Evolutionary conservation across 1,284 basidiomycete genomes (phyloP).

Genomic region (Leccinum huronense): DNA sequence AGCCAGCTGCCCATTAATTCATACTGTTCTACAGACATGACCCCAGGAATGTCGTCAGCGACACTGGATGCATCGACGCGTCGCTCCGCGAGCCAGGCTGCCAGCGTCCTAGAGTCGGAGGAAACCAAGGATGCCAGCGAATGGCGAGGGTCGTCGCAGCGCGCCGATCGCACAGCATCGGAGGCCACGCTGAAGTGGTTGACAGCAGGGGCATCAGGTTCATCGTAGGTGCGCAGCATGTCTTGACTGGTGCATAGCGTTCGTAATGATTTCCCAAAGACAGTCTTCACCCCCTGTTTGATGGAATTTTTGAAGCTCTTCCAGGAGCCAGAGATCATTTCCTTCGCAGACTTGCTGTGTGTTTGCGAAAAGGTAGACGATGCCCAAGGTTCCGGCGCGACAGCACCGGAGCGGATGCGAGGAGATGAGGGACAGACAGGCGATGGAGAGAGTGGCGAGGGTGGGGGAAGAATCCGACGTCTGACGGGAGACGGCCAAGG

Average conservation of each 20-base stretch:
- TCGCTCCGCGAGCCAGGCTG: constrained; percentile 41
- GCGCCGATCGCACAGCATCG: constrained; percentile 8
- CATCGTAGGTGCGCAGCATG: constrained; percentile 13
- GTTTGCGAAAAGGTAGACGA: constrained; percentile 24
- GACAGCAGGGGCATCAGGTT: not conserved
- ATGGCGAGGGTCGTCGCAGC: constrained; percentile 8
- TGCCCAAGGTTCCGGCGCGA: constrained; percentile 41
- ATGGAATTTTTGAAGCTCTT: constrained; percentile 29
- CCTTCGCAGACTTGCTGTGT: constrained; percentile 23
- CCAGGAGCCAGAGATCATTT: constrained; percentile 34
- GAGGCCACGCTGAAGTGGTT: constrained; percentile 4
- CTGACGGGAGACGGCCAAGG: constrained; percentile 44
- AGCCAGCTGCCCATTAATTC: constrained; percentile 50
- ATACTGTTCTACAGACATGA: constrained; percentile 46
- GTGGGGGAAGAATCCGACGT: constrained; percentile 37
- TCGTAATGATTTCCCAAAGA: constrained; percentile 20
- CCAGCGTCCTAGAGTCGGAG: constrained; percentile 38
- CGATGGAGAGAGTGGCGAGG: constrained; percentile 29
- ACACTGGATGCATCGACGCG: constrained; percentile 23
- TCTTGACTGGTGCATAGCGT: constrained; percentile 13
- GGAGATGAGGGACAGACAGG: constrained; percentile 33
- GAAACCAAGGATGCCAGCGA: constrained; percentile 33
- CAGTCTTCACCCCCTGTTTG: constrained; percentile 24
- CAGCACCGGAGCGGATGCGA: constrained; percentile 38
- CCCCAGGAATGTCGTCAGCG: constrained; percentile 22